Conservation (phyloP, 2,329 filamentous ascomycete species). For the Alternaria triticina region DNA sequence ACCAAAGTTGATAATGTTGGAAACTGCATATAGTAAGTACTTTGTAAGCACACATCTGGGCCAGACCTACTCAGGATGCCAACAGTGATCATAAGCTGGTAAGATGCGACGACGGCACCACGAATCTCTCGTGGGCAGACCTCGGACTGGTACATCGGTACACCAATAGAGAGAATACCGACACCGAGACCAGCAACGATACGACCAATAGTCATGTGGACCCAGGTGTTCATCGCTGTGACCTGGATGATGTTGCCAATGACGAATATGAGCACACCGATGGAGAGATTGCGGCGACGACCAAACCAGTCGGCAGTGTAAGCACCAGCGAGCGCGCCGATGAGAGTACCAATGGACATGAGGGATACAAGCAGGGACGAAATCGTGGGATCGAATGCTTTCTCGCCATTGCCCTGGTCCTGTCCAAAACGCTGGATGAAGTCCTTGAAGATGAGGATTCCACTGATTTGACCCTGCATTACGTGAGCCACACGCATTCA, state of each 20-base stretch:
- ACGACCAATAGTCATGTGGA: constrained; percentile 57
- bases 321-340: constrained; percentile 51
- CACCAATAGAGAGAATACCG: constrained; percentile 59
- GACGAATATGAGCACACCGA: constrained; percentile 54
- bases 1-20: constrained; percentile 48
- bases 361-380: constrained; percentile 50
- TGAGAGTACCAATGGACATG: constrained; percentile 50
- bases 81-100: constrained; percentile 55
- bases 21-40: constrained; percentile 18
- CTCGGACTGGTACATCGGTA: constrained; percentile 73
- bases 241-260: constrained; percentile 54
- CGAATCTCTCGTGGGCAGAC: constrained; percentile 67
- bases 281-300: constrained; percentile 55
- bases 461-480: constrained; percentile 41
- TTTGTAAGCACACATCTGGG: neutral
- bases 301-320: constrained; percentile 62
- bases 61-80: constrained; percentile 41
- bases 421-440: constrained; percentile 65
- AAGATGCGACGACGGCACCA: constrained; percentile 64
- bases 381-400: constrained; percentile 50
- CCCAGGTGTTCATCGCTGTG: constrained; percentile 49
- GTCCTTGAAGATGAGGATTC: constrained; percentile 54
- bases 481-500: neutral
- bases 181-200: constrained; percentile 53
- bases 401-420: constrained; percentile 48